phyloP scores from a whole-genome alignment of 805 yeast genomes.

The Yarrowia sp. region DNA sequence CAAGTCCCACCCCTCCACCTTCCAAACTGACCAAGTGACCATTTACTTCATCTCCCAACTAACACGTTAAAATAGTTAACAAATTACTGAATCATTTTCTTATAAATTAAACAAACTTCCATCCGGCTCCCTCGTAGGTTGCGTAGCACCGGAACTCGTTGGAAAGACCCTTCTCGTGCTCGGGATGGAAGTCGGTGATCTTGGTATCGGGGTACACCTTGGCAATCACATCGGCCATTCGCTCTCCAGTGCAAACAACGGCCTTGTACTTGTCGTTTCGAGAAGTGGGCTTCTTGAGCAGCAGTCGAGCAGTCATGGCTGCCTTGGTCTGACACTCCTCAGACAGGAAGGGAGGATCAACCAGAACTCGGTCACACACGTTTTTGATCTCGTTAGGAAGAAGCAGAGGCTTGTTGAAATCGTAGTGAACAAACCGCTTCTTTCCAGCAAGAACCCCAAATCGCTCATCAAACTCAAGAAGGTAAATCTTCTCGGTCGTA shows the following conservation, averaged over 20 bases:
- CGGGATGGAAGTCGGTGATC: conserved; percentile 74
- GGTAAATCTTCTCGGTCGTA: conserved; percentile 68
- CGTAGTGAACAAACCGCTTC: conserved; percentile 72
- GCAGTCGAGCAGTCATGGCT: conserved; percentile 65
- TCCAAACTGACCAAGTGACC: too few species aligned
- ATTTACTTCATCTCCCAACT: too few species aligned
- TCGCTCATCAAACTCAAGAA: conserved; percentile 80
- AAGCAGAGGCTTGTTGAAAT: conserved; percentile 71
- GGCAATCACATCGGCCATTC: conserved; percentile 72
- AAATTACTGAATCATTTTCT: too few species aligned
- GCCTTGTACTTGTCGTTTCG: conserved; percentile 46
- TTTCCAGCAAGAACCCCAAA: conserved; percentile 75
- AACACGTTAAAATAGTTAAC: too few species aligned
- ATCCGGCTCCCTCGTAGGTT: conserved; percentile 68
- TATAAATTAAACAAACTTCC: conserved; percentile 58
- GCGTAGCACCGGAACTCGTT: conserved; percentile 91
- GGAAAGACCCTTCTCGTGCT: conserved; percentile 83
- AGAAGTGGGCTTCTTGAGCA: conserved; percentile 52
- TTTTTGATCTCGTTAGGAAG: conserved; percentile 64
- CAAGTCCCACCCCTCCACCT: too few species aligned
- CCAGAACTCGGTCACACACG: conserved; percentile 71
- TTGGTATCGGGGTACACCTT: conserved; percentile 68
- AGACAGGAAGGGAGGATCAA: conserved; percentile 90
- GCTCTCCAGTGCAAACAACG: conserved; percentile 87
- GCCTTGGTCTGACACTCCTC: conserved; percentile 79